phyloP scores from a whole-genome alignment of 2,329 filamentous ascomycete genomes.

The Pezicula radicicola region DNA sequence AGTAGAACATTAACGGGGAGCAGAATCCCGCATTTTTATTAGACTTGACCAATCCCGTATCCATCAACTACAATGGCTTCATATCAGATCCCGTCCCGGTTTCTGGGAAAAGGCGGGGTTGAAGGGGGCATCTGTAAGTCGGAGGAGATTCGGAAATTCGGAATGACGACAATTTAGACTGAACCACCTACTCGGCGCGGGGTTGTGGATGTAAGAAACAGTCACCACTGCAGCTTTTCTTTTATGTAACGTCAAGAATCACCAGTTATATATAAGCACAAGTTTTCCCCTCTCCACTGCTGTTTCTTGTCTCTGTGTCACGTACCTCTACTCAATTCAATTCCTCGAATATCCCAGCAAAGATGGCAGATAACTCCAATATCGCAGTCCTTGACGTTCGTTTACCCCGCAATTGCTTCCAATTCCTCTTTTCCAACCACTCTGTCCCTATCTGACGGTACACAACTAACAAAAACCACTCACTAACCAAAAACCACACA shows the following conservation, averaged over 20 bases:
- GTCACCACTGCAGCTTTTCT: neutral
- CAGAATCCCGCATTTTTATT: too few species aligned
- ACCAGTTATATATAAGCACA: too few species aligned
- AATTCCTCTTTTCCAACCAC: neutral
- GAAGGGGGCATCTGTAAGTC: neutral
- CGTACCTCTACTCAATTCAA: neutral
- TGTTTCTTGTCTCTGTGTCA: too few species aligned
- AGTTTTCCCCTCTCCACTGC: too few species aligned
- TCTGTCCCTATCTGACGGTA: too few species aligned
- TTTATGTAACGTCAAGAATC: neutral
- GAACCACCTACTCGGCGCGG: neutral
- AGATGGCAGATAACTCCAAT: constrained; percentile 16
- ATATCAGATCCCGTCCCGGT: too few species aligned
- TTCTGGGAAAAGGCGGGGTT: too few species aligned
- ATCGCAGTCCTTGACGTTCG: constrained; percentile 18
- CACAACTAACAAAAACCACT: too few species aligned
- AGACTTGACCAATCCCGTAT: too few species aligned
- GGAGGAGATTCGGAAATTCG: neutral
- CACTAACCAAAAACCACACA: neutral
- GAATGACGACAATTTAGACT: neutral
- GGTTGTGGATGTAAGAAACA: neutral
- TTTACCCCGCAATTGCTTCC: constrained; percentile 12
- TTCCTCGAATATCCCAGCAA: neutral
- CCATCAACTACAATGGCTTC: too few species aligned
- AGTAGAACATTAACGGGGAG: too few species aligned